phyloP scores from a whole-genome alignment of 495 filamentous ascomycete species.

The Lepidopterella palustris region DNA sequence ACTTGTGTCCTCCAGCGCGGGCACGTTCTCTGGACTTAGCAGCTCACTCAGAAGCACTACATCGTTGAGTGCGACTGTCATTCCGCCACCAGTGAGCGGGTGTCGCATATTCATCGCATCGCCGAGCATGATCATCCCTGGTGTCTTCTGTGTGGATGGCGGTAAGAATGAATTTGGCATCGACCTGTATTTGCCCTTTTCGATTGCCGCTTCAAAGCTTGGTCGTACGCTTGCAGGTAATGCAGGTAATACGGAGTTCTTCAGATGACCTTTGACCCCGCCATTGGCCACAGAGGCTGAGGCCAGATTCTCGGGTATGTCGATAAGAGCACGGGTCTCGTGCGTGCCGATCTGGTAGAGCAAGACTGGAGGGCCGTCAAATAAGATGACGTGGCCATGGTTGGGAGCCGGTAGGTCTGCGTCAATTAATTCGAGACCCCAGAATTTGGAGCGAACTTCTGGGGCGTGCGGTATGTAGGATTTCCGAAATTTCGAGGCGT shows the following conservation, averaged over 20 bases:
- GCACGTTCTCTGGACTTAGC: constrained; percentile 58
- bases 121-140: constrained; percentile 75
- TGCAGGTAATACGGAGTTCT: constrained; percentile 66
- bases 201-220: constrained; percentile 67
- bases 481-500: constrained; percentile 89
- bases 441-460: constrained; percentile 74
- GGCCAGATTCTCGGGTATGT: constrained; percentile 77
- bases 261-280: constrained; percentile 75
- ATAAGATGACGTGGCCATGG: constrained; percentile 84
- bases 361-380: constrained; percentile 70
- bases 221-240: constrained; percentile 69
- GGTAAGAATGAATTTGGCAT: constrained; percentile 97
- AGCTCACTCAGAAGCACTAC: constrained; percentile 67
- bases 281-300: constrained; percentile 62
- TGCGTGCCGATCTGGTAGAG: constrained; percentile 96
- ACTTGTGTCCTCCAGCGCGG: constrained; percentile 58
- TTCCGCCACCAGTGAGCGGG: constrained; percentile 87
- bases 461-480: constrained; percentile 62
- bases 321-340: constrained; percentile 85
- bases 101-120: constrained; percentile 98
- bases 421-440: constrained; percentile 85
- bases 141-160: constrained; percentile 58
- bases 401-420: constrained; percentile 62
- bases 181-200: constrained; percentile 60
- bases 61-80: constrained; percentile 93